Evolutionary conservation across 306 rosid genomes (phyloP).

Genomic region (Elaeagnus macrophylla): DNA sequence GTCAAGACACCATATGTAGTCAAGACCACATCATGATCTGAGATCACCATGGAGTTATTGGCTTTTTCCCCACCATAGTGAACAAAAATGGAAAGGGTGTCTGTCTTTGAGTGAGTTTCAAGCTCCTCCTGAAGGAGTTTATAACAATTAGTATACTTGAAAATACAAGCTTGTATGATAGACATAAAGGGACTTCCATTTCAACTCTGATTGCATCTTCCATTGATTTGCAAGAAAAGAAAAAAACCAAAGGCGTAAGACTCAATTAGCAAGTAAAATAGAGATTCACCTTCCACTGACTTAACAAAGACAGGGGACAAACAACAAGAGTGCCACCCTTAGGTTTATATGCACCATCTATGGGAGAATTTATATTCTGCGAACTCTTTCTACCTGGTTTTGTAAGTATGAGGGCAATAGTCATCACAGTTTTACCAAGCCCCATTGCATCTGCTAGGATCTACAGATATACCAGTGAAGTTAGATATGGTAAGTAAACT

Average conservation of each 20-base stretch:
- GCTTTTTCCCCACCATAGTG: conserved; percentile 78
- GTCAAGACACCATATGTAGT: conserved; percentile 70
- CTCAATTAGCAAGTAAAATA: not conserved
- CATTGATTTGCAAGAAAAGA: not conserved
- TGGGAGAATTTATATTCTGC: conserved; percentile 10
- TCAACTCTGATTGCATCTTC: not conserved
- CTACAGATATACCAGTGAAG: conserved; percentile 20
- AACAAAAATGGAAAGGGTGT: conserved; percentile 54
- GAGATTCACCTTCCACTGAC: conserved; percentile 77
- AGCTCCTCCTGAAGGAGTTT: conserved; percentile 64
- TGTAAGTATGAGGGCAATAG: conserved; percentile 66
- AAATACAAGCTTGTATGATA: no score
- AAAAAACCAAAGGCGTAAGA: not conserved
- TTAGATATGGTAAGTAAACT: conserved; percentile 9
- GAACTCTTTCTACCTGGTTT: conserved; percentile 34
- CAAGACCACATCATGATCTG: conserved; percentile 65
- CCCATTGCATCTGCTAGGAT: conserved; percentile 94
- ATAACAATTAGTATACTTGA: conserved; percentile 6
- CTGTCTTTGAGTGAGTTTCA: conserved; percentile 59
- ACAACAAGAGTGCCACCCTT: conserved; percentile 77
- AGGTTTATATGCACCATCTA: conserved; percentile 13
- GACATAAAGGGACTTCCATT: no score
- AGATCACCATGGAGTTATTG: conserved; percentile 33
- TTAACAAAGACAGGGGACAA: conserved; percentile 85
- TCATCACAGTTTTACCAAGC: conserved; percentile 94